Base-by-base conservation (phyloP, 768 basidiomycete species). In the Amanita brunnescens region DNA sequence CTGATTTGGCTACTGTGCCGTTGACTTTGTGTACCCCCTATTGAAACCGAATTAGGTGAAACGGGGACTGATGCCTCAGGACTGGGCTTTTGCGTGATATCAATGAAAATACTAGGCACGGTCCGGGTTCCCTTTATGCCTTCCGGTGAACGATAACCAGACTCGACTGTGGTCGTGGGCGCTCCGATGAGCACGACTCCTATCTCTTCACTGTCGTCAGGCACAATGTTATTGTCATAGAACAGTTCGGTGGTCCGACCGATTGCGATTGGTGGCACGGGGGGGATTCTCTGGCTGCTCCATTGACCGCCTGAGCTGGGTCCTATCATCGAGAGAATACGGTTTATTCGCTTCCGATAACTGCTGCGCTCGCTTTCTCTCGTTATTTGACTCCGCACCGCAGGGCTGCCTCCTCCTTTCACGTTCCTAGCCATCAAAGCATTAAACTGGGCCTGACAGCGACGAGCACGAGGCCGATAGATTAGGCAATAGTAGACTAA, bases 401-500 rank as follows among this genome's bases (percentile, higher is more conserved):
- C 33, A 13, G 46, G 30, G 49, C 35, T 41, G 9, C 47, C 16
- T 14, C 37, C 48, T 39, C 16, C 35, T 49, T 49, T 34, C 6
- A 34, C 1, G 20, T 30, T 50, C 3, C 6, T 37, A 23, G 49
- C 38, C 38, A 24, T 41, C 26, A 41, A 8, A 18, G 26, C 62
- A 44, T 46, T 6, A 44, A 52, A 51, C n/a, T 34, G 6, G 54
- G 16, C 47, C 9, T 56, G 59, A 6, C 64, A 62, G n/a, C 47
- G 47, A 34, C 70, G 67, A 54, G 60, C 58, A 10, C 74, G 77
- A 12, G 79, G 77, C 9, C 80, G 75, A 46, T 74, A 67, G 47
- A 77, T 62, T 45, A 72, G 67, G 52, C 73, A 68, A 55, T 67
- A 77, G 54, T 74, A 72, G 1, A 79, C 59, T 12, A 64, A 32